These are phyloP conservation scores for Ligustrum vulgare DNA, from an alignment of 257 asterid species.

Conservation along the genomic window DNA sequence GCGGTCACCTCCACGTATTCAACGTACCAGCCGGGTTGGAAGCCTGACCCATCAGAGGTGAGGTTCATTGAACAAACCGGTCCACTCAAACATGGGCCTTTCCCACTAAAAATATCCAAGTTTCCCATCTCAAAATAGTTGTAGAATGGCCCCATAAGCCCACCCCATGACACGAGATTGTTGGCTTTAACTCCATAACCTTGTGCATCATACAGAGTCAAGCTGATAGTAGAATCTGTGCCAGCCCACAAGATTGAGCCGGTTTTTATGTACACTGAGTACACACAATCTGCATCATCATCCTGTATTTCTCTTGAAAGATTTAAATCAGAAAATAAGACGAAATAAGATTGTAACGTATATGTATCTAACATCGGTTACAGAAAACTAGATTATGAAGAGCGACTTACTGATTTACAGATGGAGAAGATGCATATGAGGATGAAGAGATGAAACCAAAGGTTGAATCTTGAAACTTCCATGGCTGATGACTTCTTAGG, in stretches of 20 bases:
- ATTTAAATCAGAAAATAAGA: too few species aligned
- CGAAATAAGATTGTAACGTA: too few species aligned
- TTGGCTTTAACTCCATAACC: conserved; percentile 52
- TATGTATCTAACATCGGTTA: too few species aligned
- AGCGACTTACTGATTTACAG: too few species aligned
- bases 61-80: conserved; percentile 60
- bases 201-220: conserved; percentile 44
- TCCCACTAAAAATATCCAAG: conserved; percentile 70
- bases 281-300: conserved; percentile 63
- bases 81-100: conserved; percentile 60
- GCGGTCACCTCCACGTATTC: conserved; percentile 62
- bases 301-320: conserved; percentile 32
- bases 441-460: too few species aligned
- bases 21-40: conserved; percentile 71
- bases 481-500: too few species aligned
- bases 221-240: conserved; percentile 56
- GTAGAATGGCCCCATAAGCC: conserved; percentile 65
- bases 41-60: conserved; percentile 70
- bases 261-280: conserved; percentile 54
- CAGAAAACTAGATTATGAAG: too few species aligned
- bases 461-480: too few species aligned
- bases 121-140: conserved; percentile 73
- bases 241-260: conserved; percentile 57
- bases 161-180: conserved; percentile 69
- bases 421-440: too few species aligned